These are phyloP conservation scores for Aspergillus carlsbadensis DNA, from an alignment of 495 filamentous ascomycete genomes.

Conservation along the genomic window DNA sequence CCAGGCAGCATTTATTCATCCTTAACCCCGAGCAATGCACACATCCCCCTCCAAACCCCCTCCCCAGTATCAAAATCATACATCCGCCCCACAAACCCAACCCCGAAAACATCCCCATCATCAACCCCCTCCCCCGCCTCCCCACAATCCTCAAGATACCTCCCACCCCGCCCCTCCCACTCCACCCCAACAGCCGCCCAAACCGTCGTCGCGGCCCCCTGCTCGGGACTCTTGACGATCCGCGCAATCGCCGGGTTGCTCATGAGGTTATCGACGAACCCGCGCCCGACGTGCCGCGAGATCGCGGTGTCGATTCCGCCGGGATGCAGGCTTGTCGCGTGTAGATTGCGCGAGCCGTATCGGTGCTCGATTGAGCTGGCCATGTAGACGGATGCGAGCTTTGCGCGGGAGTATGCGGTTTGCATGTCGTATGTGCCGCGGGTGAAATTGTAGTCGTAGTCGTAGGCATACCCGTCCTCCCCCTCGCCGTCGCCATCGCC, in stretches of 20 bases:
- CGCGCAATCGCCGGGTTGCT: background rate
- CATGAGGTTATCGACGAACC: background rate
- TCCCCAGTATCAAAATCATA: background rate
- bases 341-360: constrained; percentile 34
- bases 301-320: constrained; percentile 31
- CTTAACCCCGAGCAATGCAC: no score
- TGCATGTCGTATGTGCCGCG: no score
- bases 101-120: background rate
- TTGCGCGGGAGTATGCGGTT: no score
- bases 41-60: background rate
- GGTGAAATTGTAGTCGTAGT: no score
- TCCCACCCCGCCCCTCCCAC: constrained; percentile 7
- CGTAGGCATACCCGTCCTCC: no score
- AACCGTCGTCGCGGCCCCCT: constrained; percentile 11
- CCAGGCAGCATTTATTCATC: no score
- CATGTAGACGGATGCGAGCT: no score
- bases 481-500: no score
- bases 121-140: background rate
- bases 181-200: constrained; percentile 1
- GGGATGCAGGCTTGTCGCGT: constrained; percentile 35
- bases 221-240: background rate
- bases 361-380: background rate
- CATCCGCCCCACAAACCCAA: background rate
- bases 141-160: constrained; percentile 10
- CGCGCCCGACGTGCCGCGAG: constrained; percentile 16